Percentiles rank a stretch among this genome's conserved stretches.
Conservation (phyloP, 2,329 filamentous ascomycete species). For the Ceratocystis cubensis region DNA sequence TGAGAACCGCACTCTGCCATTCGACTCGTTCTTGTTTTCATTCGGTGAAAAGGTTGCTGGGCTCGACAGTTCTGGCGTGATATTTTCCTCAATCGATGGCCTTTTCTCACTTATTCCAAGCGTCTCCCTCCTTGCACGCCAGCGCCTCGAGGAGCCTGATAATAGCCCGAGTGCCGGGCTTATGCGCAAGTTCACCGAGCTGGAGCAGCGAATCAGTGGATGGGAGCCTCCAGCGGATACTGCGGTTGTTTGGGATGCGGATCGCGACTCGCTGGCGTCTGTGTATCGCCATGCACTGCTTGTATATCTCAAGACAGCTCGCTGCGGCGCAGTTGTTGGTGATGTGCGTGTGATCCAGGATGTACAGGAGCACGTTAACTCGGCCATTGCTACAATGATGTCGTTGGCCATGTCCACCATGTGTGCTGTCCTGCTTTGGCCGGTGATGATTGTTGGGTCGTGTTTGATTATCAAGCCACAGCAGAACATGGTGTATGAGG, state of each 20-base stretch:
- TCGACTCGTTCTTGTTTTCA: slow-evolving; percentile 19
- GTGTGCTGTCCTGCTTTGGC: slow-evolving; percentile 20
- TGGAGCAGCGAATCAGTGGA: slow-evolving; percentile 16
- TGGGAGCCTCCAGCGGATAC: slow-evolving; percentile 17
- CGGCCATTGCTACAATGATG: slow-evolving; percentile 19
- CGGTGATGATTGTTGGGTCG: slow-evolving; percentile 20
- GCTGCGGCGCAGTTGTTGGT: slow-evolving; percentile 16
- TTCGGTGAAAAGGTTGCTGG: slow-evolving; percentile 17
- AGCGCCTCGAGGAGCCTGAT: slow-evolving; percentile 19
- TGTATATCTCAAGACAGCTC: slow-evolving; percentile 18
- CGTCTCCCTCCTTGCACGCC: slow-evolving; percentile 15
- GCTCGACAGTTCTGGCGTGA: slow-evolving; percentile 17
- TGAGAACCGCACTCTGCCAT: slow-evolving; percentile 18
- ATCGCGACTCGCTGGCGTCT: slow-evolving; percentile 19
- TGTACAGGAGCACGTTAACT: slow-evolving; percentile 20
- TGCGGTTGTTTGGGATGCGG: slow-evolving; percentile 17
- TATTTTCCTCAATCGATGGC: slow-evolving; percentile 20
- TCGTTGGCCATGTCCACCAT: slow-evolving; percentile 20
- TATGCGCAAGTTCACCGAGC: slow-evolving; percentile 13
- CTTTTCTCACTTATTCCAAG: slow-evolving; percentile 18
- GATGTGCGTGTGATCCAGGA: slow-evolving; percentile 19
- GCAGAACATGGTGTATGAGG: slow-evolving; percentile 21
- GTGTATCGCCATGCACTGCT: slow-evolving; percentile 18
- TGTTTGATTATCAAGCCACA: slow-evolving; percentile 21
- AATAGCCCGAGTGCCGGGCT: slow-evolving; percentile 9